A percentile compares a stretch with the other conserved stretches of the same genome.
These are phyloP conservation scores for Ensete glaucum DNA, from an alignment of 176 grass and related monocot genomes.

Conservation along the genomic window DNA sequence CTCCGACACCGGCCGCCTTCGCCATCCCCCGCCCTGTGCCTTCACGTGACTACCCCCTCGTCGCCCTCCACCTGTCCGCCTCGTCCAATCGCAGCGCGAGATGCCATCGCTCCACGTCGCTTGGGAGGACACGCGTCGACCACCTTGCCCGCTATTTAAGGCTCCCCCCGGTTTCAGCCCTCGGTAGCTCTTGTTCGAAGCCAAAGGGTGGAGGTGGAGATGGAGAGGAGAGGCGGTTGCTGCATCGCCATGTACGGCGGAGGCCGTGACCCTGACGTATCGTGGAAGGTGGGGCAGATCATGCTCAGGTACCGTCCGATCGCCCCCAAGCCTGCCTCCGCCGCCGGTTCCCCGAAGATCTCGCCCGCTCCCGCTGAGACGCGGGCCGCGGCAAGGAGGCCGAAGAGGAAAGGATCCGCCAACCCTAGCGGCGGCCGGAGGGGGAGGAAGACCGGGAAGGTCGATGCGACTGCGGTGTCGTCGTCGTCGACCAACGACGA, in stretches of 20 bases:
- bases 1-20: not conserved
- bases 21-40: not conserved
- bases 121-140: not conserved
- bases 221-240: constrained; percentile 9
- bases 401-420: not conserved
- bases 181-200: not conserved
- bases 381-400: not conserved
- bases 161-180: too few relatives aligned
- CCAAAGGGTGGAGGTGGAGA: not conserved
- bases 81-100: not conserved
- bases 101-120: not conserved
- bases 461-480: not conserved
- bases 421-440: not conserved
- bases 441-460: not conserved
- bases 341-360: not conserved
- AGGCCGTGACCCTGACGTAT: constrained; percentile 5
- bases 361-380: not conserved
- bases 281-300: constrained; percentile 50
- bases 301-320: constrained; percentile 86
- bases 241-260: constrained; percentile 36
- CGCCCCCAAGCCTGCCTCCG: constrained; percentile 54
- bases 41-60: not conserved
- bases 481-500: not conserved
- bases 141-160: not conserved
- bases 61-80: not conserved